Percentiles rank a stretch among this genome's conserved stretches.
phyloP scores from a whole-genome alignment of 2,329 filamentous ascomycete species.

The Sphaerulina vaccinii region DNA sequence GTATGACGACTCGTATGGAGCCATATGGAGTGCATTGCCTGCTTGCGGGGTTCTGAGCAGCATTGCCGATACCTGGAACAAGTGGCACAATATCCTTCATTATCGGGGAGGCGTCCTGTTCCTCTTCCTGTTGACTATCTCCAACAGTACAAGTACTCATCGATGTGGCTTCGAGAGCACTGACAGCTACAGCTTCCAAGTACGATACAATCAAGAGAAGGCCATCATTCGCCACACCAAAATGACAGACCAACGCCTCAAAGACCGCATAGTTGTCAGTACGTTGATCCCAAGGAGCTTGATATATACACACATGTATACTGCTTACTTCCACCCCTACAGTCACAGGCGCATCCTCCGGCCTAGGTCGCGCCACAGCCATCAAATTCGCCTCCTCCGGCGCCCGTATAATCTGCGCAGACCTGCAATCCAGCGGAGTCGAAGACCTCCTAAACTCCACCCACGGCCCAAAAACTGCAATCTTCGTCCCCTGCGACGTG shows the following conservation, averaged over 20 bases:
- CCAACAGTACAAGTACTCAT: too few relatives aligned
- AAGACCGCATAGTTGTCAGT: conserved; percentile 31
- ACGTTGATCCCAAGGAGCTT: background rate
- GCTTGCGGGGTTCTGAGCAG: background rate
- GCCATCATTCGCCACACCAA: background rate
- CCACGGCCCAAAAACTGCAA: conserved; percentile 27
- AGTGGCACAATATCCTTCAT: too few relatives aligned
- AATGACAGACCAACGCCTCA: conserved; percentile 21
- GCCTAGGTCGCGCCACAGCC: conserved; percentile 32
- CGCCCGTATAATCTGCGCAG: conserved; percentile 30
- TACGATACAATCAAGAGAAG: background rate
- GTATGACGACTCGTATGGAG: too few relatives aligned
- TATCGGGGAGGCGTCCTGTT: too few relatives aligned
- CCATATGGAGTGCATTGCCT: too few relatives aligned
- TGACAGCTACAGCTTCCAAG: too few relatives aligned
- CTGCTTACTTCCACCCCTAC: too few relatives aligned
- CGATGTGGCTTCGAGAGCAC: too few relatives aligned
- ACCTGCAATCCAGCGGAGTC: conserved; percentile 25
- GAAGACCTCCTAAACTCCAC: conserved; percentile 25
- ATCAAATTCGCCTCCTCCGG: conserved; percentile 29
- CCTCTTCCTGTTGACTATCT: too few relatives aligned
- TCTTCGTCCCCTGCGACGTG: conserved; percentile 30
- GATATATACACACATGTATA: background rate
- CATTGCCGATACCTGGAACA: background rate
- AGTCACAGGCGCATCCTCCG: conserved; percentile 32